These are phyloP conservation scores for Globisporangium heterothallicum DNA, from an alignment of 352 stramenopile genomes.

Conservation along the genomic window DNA sequence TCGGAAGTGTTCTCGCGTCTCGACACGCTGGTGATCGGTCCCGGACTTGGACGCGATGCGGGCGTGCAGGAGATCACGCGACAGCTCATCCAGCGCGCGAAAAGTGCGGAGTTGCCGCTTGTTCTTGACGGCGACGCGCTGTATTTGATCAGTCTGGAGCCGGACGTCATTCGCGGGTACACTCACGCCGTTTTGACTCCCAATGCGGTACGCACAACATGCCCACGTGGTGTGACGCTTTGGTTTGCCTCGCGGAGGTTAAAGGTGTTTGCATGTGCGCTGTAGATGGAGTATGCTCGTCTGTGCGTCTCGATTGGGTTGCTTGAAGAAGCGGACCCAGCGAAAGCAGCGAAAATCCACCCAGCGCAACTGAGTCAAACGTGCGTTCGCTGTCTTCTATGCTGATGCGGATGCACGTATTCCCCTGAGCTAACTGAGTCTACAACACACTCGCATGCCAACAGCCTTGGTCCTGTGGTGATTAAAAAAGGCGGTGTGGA, in stretches of 20 bases:
- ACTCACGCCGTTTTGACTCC: constrained; percentile 90
- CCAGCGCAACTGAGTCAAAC: constrained; percentile 45
- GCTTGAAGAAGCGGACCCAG: constrained; percentile 38
- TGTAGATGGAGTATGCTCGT: constrained; percentile 82
- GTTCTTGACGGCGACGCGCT: constrained; percentile 95
- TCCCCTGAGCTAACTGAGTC: background rate
- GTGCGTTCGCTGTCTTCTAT: constrained; percentile 27
- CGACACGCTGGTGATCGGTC: constrained; percentile 87
- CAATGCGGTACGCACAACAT: constrained; percentile 86
- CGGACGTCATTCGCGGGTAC: constrained; percentile 57
- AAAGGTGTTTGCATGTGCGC: background rate
- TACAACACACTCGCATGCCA: background rate
- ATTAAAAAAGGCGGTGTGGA: constrained; percentile 83
- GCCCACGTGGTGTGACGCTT: too few species aligned
- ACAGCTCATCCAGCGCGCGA: constrained; percentile 69
- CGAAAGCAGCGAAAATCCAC: constrained; percentile 40
- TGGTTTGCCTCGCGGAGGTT: background rate
- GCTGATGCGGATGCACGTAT: too few species aligned
- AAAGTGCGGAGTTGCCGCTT: constrained; percentile 67
- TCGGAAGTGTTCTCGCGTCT: constrained; percentile 54
- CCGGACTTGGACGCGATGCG: constrained; percentile 89
- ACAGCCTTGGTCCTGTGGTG: constrained; percentile 77
- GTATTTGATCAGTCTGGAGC: constrained; percentile 82
- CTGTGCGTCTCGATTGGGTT: constrained; percentile 51
- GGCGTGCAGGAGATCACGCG: constrained; percentile 79